These are phyloP conservation scores for Plasmodium gaboni DNA, from an alignment of 169 alveolate species.

Conservation along the genomic window DNA sequence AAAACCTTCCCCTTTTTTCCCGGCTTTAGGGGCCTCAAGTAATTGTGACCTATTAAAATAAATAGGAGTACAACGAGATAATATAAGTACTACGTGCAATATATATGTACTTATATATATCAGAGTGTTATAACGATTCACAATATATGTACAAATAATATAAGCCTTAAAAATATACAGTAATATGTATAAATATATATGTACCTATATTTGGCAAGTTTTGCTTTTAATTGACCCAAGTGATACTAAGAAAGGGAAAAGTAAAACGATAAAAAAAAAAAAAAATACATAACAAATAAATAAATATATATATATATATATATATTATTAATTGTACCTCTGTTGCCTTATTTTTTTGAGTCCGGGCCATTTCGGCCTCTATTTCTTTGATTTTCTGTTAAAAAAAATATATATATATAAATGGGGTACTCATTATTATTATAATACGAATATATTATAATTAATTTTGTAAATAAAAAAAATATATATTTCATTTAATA, in stretches of 20 bases:
- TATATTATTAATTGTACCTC: conserved; percentile 73
- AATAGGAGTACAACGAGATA: neutral
- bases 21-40: conserved; percentile 67
- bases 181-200: conserved; percentile 83
- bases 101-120: too few species aligned
- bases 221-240: conserved; percentile 97
- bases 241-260: conserved; percentile 84
- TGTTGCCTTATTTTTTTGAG: conserved; percentile 98
- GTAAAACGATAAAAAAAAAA: neutral
- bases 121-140: too few species aligned
- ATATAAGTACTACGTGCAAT: neutral
- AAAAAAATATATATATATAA: neutral
- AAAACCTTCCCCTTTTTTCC: conserved; percentile 74
- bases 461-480: too few species aligned
- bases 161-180: neutral
- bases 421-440: too few species aligned
- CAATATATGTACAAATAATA: neutral
- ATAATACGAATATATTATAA: too few species aligned
- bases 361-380: conserved; percentile 98
- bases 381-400: conserved; percentile 88
- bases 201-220: conserved; percentile 94
- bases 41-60: conserved; percentile 42
- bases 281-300: neutral
- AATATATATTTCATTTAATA: too few species aligned
- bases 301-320: neutral